Evolutionary conservation across 257 asterid genomes (phyloP).

Genomic region (Przewalskia tangutica): DNA sequence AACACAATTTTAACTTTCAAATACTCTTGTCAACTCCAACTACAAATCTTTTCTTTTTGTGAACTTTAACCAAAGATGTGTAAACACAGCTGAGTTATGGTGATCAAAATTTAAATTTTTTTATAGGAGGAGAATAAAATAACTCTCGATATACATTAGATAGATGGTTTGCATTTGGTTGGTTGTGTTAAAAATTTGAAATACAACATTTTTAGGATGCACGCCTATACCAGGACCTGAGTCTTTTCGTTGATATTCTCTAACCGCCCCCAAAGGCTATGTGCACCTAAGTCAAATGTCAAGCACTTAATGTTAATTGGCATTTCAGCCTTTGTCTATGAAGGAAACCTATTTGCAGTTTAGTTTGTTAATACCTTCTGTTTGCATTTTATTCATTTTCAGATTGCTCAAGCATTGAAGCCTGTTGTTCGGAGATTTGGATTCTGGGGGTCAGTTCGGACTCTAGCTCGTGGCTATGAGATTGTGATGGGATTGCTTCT

Average conservation of each 20-base stretch:
- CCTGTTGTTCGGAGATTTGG: constrained; percentile 59
- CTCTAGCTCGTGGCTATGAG: constrained; percentile 87
- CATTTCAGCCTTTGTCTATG: neutral
- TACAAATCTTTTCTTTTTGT: neutral
- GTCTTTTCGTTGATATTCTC: no score
- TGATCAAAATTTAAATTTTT: neutral
- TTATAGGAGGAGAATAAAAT: neutral
- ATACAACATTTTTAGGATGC: neutral
- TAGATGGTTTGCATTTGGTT: neutral
- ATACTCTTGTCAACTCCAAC: neutral
- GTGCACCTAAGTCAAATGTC: no score
- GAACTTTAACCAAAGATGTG: neutral
- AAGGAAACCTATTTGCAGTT: neutral
- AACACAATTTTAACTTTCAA: neutral
- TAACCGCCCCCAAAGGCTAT: no score
- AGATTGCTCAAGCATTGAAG: constrained; percentile 97
- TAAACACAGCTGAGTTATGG: neutral
- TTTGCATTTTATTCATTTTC: constrained; percentile 1
- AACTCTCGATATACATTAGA: neutral
- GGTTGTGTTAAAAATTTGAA: neutral
- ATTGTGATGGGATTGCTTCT: constrained; percentile 81
- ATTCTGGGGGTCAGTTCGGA: constrained; percentile 87
- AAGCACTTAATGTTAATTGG: neutral
- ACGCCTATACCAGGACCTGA: neutral
- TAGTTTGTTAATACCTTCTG: neutral